Base-by-base conservation (phyloP, 768 basidiomycete species). In the Phlebiopsis gigantea region DNA sequence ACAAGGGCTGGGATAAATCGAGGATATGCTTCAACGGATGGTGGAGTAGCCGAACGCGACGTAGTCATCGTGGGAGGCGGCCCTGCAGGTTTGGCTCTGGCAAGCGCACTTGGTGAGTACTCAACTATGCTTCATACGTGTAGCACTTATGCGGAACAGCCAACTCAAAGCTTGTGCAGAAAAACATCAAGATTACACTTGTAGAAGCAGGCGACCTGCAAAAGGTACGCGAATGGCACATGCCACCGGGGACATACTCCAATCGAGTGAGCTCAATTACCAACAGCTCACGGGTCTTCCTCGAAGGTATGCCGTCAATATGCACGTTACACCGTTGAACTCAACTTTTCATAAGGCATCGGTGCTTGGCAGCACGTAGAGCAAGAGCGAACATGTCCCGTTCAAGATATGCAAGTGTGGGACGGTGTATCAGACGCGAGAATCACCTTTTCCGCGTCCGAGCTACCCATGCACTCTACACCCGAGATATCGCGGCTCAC, bases 51-150 rank as follows among this genome's bases (percentile, higher is more conserved):
- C 57, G 80, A 89, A 34, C 85, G 80, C 61, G 97, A 98, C 68
- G 79, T 98, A 30, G 90, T 96, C 21, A 90, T 98, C 63, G 91
- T 98, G 24, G 96, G 97, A 17, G 97, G 92, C 25, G 96, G 95
- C 1, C 94, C 93, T 24, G 91, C 83, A 4, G 97, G 97, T 3
- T 78, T 99, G 41, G 89, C 94, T 12, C 74, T 99, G 31, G 94
- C 93, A 2, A 84, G 83, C 66, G 91, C 93, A 30, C 77, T 99
- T 6, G 81, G 95, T 96, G 67, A 58, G 81, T 69, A 21, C 6
- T 25, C 58, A 29, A 41, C 30, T 31, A 53, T 25, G 45, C 14
- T 53, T 26, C 45, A 10, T 29, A 52, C 9, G 21, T 19, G 56
- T 24, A 48, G 52, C 58, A n/a, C 15, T 57, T 15, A 62, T 44